phyloP scores from a whole-genome alignment of 257 asterid species.

The Anisodus acutangulus region DNA sequence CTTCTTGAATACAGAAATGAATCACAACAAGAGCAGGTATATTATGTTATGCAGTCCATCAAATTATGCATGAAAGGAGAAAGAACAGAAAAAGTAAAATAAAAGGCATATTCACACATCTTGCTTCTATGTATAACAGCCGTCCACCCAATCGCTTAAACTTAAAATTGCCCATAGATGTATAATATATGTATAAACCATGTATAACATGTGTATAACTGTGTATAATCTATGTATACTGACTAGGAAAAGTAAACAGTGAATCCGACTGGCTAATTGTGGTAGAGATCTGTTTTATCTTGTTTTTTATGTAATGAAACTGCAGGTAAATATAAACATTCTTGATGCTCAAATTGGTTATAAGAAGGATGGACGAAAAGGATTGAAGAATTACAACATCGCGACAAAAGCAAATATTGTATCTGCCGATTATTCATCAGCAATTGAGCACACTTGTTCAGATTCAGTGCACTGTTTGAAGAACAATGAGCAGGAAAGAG shows the following conservation, averaged over 20 bases:
- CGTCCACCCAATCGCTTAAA: too few species aligned
- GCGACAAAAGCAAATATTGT: conserved; percentile 10
- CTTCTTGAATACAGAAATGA: conserved; percentile 61
- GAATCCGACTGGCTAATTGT: too few species aligned
- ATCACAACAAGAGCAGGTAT: conserved; percentile 36
- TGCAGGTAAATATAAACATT: background rate
- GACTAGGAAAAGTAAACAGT: too few species aligned
- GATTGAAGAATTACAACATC: background rate
- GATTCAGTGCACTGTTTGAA: background rate
- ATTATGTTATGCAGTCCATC: conserved; percentile 27
- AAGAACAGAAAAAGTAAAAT: too few species aligned
- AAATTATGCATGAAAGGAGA: background rate
- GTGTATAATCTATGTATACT: too few species aligned
- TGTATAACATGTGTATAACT: too few species aligned
- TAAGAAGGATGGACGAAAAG: background rate
- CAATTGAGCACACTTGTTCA: conserved; percentile 24
- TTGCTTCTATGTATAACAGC: background rate
- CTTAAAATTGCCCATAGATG: too few species aligned
- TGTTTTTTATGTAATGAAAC: background rate
- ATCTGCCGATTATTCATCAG: conserved; percentile 33
- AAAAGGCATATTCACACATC: background rate
- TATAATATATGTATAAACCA: too few species aligned
- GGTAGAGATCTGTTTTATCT: too few species aligned
- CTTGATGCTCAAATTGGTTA: conserved; percentile 13
- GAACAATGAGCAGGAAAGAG: background rate